Conservation (phyloP, 2,329 filamentous ascomycete species). For the Colletotrichum sp. region DNA sequence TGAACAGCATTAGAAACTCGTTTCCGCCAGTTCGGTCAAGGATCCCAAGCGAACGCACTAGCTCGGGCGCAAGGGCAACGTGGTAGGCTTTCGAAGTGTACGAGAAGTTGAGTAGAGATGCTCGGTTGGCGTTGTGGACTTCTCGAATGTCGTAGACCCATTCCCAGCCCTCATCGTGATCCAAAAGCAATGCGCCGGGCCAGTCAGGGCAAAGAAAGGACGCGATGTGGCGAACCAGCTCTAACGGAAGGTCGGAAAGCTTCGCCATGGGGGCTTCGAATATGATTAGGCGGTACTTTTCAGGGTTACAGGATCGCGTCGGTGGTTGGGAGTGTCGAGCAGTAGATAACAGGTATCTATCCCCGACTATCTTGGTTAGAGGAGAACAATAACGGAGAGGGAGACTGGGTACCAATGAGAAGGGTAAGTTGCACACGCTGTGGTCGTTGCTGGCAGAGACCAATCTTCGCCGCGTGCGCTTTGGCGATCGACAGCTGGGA, state of each 20-base stretch:
- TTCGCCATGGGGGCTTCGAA: not conserved
- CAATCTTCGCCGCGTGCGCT: not conserved
- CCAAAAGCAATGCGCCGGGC: not conserved
- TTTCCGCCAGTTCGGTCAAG: not conserved
- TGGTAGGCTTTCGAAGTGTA: not conserved
- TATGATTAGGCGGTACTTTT: not conserved
- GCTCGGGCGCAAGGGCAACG: not conserved
- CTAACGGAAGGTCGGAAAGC: not conserved
- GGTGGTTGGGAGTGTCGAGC: not conserved
- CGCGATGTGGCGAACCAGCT: not conserved
- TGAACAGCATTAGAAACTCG: not conserved
- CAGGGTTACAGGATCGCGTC: rapidly evolving
- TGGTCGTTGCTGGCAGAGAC: not conserved
- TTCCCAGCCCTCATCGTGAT: not conserved
- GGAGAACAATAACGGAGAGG: not conserved
- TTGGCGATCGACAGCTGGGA: not conserved
- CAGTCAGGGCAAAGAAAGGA: not conserved
- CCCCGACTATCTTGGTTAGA: not conserved
- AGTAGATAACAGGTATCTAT: not conserved
- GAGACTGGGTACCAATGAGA: not conserved
- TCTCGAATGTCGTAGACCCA: not conserved
- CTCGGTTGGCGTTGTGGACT: not conserved
- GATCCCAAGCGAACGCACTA: not conserved
- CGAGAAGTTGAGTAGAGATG: not conserved
- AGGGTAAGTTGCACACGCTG: rapidly evolving